These are phyloP conservation scores for Iberis amara DNA, from an alignment of 441 rosid species.

Conservation along the genomic window DNA sequence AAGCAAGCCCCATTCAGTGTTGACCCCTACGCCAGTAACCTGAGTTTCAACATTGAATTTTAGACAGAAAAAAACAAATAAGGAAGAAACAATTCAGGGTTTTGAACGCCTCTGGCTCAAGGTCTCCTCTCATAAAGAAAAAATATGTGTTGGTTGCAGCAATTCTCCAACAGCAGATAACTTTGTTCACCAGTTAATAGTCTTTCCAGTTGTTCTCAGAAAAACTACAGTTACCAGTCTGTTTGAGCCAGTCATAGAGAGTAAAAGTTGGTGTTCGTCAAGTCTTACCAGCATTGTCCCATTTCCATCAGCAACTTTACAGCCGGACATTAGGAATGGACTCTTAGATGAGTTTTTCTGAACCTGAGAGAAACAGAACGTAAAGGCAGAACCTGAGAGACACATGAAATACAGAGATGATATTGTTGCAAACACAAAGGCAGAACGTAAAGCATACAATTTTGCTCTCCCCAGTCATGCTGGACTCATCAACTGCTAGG, in stretches of 20 bases:
- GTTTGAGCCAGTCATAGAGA: constrained; percentile 14
- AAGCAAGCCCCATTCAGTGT: constrained; percentile 95
- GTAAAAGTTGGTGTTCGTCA: constrained; percentile 3
- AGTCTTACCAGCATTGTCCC: constrained; percentile 86
- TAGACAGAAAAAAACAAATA: background rate
- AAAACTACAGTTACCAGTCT: constrained; percentile 1
- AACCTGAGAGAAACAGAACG: constrained; percentile 47
- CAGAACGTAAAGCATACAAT: constrained; percentile 41
- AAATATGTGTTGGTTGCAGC: constrained; percentile 11
- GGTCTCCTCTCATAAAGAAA: constrained; percentile 8
- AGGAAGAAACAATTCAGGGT: constrained; percentile 4
- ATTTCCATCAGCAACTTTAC: constrained; percentile 95
- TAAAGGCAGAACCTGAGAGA: too few relatives aligned
- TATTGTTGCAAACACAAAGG: constrained; percentile 6
- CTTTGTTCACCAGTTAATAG: constrained; percentile 2
- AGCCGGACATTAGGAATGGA: constrained; percentile 96
- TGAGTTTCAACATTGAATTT: constrained; percentile 26
- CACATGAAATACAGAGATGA: constrained; percentile 8
- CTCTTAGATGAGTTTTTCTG: constrained; percentile 51
- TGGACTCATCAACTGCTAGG: constrained; percentile 85
- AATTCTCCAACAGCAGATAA: constrained; percentile 2
- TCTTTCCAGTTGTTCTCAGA: constrained; percentile 10
- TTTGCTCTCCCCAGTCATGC: constrained; percentile 99
- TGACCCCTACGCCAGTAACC: constrained; percentile 90
- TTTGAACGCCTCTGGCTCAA: constrained; percentile 6